phyloP scores from a whole-genome alignment of 177 flowering plant genomes.

The Telopea speciosissima region DNA sequence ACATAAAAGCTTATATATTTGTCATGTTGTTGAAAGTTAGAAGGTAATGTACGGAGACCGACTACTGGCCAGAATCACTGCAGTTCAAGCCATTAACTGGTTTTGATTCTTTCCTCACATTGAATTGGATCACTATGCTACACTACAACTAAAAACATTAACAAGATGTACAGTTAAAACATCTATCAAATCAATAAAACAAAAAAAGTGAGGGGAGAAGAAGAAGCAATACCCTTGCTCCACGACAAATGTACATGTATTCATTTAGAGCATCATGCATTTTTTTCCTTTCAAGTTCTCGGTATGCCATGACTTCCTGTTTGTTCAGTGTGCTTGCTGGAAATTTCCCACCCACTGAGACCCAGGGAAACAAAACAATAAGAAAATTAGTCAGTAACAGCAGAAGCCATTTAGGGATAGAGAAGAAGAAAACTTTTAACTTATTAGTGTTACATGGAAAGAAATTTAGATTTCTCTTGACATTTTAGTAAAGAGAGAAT shows the following conservation, averaged over 20 bases:
- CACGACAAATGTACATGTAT: constrained; percentile 34
- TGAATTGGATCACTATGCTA: no score
- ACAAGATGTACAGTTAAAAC: not conserved
- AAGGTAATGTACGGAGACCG: not conserved
- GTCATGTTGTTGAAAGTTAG: not conserved
- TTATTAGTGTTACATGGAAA: not conserved
- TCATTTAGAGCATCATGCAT: constrained; percentile 39
- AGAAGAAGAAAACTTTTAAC: not conserved
- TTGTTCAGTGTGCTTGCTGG: constrained; percentile 29
- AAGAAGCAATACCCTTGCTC: constrained; percentile 43
- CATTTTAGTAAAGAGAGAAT: not conserved
- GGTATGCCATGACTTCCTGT: constrained; percentile 35
- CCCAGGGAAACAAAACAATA: not conserved
- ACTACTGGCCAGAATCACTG: not conserved
- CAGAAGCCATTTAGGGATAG: not conserved
- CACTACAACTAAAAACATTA: no score
- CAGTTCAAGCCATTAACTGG: not conserved
- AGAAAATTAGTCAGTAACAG: not conserved
- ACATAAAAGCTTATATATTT: not conserved
- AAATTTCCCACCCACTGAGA: constrained; percentile 51
- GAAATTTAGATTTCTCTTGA: not conserved
- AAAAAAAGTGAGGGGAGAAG: not conserved
- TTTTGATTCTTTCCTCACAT: not conserved
- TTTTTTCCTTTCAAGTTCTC: constrained; percentile 41
- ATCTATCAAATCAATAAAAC: not conserved